Base-by-base conservation (phyloP, 805 yeast genomes). In the Kazachstania taianensis region DNA sequence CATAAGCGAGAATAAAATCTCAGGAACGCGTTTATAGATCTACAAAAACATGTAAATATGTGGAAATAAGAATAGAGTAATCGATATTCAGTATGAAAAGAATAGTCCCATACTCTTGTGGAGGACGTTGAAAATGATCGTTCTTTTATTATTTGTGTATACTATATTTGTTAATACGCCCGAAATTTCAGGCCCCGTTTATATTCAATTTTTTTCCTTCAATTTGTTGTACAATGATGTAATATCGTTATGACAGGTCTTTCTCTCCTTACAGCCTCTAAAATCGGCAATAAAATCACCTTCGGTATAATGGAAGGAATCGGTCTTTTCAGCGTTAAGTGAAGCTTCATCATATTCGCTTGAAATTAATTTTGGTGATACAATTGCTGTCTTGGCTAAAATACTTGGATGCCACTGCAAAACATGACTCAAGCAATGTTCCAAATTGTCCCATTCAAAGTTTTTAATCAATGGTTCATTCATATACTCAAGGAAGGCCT, bases 351-450 rank as follows among this genome's bases (percentile, higher is more conserved):
- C 58, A 42, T 69, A 71, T 13, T 62, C 43, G 23, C 74, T 59
- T 10, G 73, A 72, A 28, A 80, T 67, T 7, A 71, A 59, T 49
- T 75, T 70, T 30, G 76, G 68, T 9, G 85, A 82, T 1, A 92
- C 72, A 12, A 89, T 57, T 0, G 85, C 80, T 3, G 92, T 67
- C 50, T 75, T 80, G 37, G 81, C 70, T 45, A 92, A 66, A 19
- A 81, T 62, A 20, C 72, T 74, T 9, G 96, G 94, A 55, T 89
- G 98, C 98, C 97, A 92, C 59, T 85, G 96, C 46, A 86, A 65
- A 30, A 86, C 66, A 55, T 92, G 97, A n/a, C 83, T 72, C 29
- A 89, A 75, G 5, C 76, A 80, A 36, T 71, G 70, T 33, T 57
- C 56, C 24, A 55, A 44, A 39, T 69, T 69, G 9, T 37, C 33